Evolutionary conservation across 2,329 filamentous ascomycete species (phyloP).

Genomic region (Cercospora janseana): DNA sequence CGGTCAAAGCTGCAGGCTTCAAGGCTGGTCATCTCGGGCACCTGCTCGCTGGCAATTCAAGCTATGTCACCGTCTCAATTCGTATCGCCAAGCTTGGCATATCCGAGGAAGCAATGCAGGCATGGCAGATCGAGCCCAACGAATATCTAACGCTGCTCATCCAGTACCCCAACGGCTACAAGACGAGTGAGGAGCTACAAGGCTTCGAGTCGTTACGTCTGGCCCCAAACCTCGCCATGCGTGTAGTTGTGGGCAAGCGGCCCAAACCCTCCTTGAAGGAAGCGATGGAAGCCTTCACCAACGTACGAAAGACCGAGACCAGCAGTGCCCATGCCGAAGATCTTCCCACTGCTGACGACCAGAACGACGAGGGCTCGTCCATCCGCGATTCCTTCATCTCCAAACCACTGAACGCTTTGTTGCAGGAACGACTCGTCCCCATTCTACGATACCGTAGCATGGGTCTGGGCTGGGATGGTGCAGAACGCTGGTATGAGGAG

Average conservation of each 20-base stretch:
- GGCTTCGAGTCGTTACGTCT: conserved; percentile 38
- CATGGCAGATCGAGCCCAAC: conserved; percentile 66
- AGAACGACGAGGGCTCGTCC: conserved; percentile 19
- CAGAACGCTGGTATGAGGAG: conserved; percentile 57
- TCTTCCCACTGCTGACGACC: conserved; percentile 31
- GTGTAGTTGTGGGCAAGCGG: conserved; percentile 66
- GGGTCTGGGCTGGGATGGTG: conserved; percentile 64
- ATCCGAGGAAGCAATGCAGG: conserved; percentile 69
- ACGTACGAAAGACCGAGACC: conserved; percentile 32
- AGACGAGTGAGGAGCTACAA: conserved; percentile 55
- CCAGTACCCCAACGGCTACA: conserved; percentile 62
- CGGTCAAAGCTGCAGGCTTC: conserved; percentile 65
- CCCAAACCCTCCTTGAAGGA: conserved; percentile 67
- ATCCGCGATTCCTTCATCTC: conserved; percentile 68
- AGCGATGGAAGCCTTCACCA: conserved; percentile 54
- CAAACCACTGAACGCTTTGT: conserved; percentile 64
- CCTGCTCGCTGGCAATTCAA: conserved; percentile 48
- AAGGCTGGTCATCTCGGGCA: conserved; percentile 63
- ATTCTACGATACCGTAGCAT: conserved; percentile 57
- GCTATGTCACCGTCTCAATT: conserved; percentile 66
- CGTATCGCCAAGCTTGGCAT: conserved; percentile 69
- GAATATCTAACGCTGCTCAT: conserved; percentile 76
- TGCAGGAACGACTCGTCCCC: conserved; percentile 66
- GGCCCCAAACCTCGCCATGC: conserved; percentile 54
- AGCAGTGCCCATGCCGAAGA: conserved; percentile 18